Evolutionary conservation across 257 asterid genomes (phyloP).

Genomic region (Mitragyna speciosa): DNA sequence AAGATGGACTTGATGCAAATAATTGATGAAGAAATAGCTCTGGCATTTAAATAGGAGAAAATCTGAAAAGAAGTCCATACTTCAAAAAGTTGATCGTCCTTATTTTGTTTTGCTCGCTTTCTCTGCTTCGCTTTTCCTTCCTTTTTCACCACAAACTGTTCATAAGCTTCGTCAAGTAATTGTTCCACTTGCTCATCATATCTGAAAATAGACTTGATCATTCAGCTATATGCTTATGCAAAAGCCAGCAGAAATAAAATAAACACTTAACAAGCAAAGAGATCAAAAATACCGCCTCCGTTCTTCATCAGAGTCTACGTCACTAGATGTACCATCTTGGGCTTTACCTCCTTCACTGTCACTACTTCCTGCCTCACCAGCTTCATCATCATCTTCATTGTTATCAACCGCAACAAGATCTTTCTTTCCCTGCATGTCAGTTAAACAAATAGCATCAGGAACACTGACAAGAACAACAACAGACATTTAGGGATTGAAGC

Average conservation of each 20-base stretch:
- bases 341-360: constrained; percentile 58
- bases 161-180: constrained; percentile 80
- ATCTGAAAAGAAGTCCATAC: constrained; percentile 34
- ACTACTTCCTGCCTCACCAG: constrained; percentile 49
- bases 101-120: constrained; percentile 65
- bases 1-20: background rate
- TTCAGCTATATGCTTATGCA: constrained; percentile 17
- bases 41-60: background rate
- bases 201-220: constrained; percentile 40
- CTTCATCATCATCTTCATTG: constrained; percentile 60
- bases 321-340: constrained; percentile 52
- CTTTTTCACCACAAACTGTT: constrained; percentile 56
- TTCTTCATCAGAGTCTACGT: constrained; percentile 91
- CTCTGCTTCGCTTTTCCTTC: constrained; percentile 88
- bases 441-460: background rate
- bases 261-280: background rate
- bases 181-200: constrained; percentile 69
- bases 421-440: constrained; percentile 60
- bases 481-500: background rate
- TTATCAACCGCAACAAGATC: constrained; percentile 80
- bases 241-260: background rate
- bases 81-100: constrained; percentile 55
- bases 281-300: constrained; percentile 46
- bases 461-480: background rate
- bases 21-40: background rate